Percentiles rank a stretch among this genome's conserved stretches.
Conservation (phyloP, 2,329 filamentous ascomycete species). For the Colletotrichum aenigma region DNA sequence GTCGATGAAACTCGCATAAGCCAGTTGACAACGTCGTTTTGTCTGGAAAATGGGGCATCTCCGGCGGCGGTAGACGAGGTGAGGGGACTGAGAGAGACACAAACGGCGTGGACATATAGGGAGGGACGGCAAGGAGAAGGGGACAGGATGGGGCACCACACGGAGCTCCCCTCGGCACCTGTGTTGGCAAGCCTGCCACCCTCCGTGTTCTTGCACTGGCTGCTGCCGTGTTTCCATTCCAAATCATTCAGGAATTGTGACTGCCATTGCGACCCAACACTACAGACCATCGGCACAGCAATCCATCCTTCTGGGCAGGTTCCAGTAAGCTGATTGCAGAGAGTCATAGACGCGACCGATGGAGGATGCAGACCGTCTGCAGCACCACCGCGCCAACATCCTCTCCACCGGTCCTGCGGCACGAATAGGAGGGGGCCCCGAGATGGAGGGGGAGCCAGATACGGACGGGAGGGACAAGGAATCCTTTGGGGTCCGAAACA, state of each 20-base stretch:
- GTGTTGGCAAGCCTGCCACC: neutral
- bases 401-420: neutral
- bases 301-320: neutral
- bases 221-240: neutral
- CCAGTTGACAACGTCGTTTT: constrained; percentile 2
- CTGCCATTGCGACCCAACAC: neutral
- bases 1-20: constrained; percentile 16
- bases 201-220: neutral
- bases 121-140: neutral
- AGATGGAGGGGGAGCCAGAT: neutral
- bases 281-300: neutral
- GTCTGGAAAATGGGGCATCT: constrained; percentile 6
- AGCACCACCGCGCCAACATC: neutral
- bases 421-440: neutral
- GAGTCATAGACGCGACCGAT: neutral
- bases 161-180: constrained; percentile 3
- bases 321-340: constrained; percentile 11
- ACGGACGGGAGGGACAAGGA: neutral
- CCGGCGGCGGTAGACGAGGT: neutral
- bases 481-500: neutral
- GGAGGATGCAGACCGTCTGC: neutral
- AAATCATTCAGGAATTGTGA: neutral
- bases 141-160: neutral
- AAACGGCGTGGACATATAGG: neutral
- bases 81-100: neutral